Percentiles rank a stretch among this genome's conserved stretches.
Conservation (phyloP, 371 early-diverging fungal species). For the Saksenaea vasiformis region DNA sequence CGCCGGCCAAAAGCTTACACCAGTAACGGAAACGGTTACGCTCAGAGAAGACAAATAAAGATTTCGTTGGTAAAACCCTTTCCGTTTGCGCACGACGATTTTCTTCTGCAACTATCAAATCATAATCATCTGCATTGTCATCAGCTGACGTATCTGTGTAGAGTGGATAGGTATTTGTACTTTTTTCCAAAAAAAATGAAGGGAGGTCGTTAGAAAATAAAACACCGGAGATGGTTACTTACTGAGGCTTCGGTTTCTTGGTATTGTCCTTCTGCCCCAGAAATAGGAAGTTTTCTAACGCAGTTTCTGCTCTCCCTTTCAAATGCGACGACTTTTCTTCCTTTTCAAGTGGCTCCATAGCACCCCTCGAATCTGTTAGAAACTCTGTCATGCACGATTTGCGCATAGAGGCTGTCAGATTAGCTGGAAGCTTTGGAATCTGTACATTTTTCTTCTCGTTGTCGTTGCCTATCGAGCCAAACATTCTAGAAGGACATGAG, state of each 20-base stretch:
- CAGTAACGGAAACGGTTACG: constrained; percentile 34
- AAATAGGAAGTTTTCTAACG: not conserved
- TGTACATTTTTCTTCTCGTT: constrained; percentile 43
- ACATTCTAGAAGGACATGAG: constrained; percentile 11
- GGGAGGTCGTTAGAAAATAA: not conserved
- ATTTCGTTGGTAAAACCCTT: constrained; percentile 23
- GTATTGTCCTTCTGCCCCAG: not conserved
- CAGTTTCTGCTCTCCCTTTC: not conserved
- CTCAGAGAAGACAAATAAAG: constrained; percentile 40
- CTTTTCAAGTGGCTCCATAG: not conserved
- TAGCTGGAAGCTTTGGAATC: constrained; percentile 43
- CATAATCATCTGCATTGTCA: constrained; percentile 39
- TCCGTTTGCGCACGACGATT: constrained; percentile 35
- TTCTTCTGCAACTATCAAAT: constrained; percentile 46
- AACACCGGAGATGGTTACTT: not conserved
- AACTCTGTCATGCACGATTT: constrained; percentile 32
- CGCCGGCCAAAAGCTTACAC: constrained; percentile 44
- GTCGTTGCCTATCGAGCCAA: constrained; percentile 29
- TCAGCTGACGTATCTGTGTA: constrained; percentile 1
- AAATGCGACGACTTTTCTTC: not conserved
- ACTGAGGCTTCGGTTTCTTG: not conserved
- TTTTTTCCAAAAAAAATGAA: not conserved
- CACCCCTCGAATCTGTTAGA: constrained; percentile 10
- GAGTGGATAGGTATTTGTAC: not conserved
- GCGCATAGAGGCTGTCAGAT: constrained; percentile 44